Conservation (phyloP, 2,329 filamentous ascomycete genomes). For the Cercospora janseana region DNA sequence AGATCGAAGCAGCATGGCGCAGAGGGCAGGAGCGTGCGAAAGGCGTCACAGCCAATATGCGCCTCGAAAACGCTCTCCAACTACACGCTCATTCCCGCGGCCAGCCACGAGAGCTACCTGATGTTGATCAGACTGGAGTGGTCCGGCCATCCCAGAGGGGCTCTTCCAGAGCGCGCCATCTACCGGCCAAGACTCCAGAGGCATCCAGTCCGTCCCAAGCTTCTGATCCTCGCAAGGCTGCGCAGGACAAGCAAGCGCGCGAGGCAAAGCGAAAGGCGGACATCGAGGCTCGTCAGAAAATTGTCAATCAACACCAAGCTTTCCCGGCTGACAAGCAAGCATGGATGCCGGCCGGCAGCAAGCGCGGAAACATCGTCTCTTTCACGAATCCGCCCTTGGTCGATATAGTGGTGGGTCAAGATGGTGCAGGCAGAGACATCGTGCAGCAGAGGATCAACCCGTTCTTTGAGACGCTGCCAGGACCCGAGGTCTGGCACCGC, state of each 20-base stretch:
- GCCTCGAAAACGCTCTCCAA: neutral
- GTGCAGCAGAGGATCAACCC: constrained; percentile 25
- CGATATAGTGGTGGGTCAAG: neutral
- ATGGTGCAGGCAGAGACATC: neutral
- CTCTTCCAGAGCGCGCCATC: neutral
- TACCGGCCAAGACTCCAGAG: constrained; percentile 5
- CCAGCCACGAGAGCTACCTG: neutral
- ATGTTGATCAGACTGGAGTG: neutral
- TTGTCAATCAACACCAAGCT: neutral
- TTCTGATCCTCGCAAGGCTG: neutral
- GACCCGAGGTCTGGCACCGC: constrained; percentile 33
- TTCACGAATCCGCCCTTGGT: constrained; percentile 23
- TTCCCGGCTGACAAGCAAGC: neutral
- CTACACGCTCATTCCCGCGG: neutral
- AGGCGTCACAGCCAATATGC: neutral
- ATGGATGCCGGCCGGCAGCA: neutral
- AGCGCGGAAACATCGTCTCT: constrained; percentile 20
- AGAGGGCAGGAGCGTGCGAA: neutral
- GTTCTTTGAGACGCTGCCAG: constrained; percentile 33
- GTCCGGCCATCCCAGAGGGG: neutral
- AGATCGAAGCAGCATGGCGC: neutral
- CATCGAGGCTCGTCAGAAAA: neutral
- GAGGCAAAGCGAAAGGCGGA: constrained; percentile 1
- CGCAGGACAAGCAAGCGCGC: neutral
- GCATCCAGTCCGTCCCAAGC: neutral